Percentiles rank a stretch among this genome's conserved stretches.
Evolutionary conservation across 148 eudicot genomes (phyloP).

Genomic region (Cornus suecica): DNA sequence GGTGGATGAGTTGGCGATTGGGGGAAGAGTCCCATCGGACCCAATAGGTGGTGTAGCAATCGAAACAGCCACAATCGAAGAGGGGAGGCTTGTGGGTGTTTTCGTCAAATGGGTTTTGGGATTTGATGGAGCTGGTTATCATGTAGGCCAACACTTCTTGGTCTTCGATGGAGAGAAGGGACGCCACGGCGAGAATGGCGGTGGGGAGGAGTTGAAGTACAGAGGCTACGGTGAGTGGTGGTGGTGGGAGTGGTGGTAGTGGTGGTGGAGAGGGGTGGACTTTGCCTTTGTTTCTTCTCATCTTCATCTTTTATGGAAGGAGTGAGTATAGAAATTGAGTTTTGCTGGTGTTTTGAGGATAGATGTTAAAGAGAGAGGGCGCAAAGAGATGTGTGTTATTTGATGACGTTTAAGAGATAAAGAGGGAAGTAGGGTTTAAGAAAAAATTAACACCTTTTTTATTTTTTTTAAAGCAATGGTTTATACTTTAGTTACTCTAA

Average conservation of each 20-base stretch:
- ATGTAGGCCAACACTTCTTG: slow-evolving; percentile 60
- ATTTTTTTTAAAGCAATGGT: no score
- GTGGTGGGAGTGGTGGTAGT: slow-evolving; percentile 22
- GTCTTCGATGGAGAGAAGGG: slow-evolving; percentile 57
- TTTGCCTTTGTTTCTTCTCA: no score
- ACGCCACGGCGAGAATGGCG: slow-evolving; percentile 42
- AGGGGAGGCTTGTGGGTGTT: slow-evolving; percentile 30
- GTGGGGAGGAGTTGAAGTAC: slow-evolving; percentile 55
- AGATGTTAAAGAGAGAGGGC: no score
- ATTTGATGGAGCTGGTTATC: slow-evolving; percentile 49
- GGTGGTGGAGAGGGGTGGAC: slow-evolving; percentile 26
- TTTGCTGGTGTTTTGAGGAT: no score
- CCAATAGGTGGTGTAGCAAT: slow-evolving; percentile 71
- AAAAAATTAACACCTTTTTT: no score
- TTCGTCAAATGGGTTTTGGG: slow-evolving; percentile 14
- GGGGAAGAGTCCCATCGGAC: slow-evolving; percentile 64
- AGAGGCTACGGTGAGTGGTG: no score
- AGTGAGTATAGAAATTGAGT: no score
- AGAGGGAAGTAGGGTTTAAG: no score
- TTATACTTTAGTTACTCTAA: no score
- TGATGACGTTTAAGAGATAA: no score
- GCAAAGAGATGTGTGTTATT: no score
- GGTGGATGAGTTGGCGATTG: slow-evolving; percentile 62
- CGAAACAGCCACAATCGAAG: slow-evolving; percentile 67
- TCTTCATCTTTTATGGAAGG: no score